phyloP scores from a whole-genome alignment of 305 asterid species.

The Fraxinus xanthoxyloides region DNA sequence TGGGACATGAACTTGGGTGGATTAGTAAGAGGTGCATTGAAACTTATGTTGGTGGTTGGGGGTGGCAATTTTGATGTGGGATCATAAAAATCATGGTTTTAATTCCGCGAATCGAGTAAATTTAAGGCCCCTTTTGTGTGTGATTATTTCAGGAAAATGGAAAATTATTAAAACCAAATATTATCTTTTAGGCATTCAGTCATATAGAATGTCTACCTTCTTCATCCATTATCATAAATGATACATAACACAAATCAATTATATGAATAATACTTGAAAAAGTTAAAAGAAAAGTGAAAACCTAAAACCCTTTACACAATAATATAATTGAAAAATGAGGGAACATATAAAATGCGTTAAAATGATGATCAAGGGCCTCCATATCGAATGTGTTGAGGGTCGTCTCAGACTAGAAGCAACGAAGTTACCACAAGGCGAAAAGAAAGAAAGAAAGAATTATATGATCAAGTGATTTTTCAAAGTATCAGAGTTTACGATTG shows the following conservation, averaged over 20 bases:
- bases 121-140: background rate
- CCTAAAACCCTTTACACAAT: background rate
- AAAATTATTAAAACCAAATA: background rate
- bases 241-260: background rate
- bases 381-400: background rate
- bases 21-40: conserved; percentile 21
- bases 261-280: background rate
- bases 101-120: background rate
- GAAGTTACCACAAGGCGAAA: background rate
- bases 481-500: background rate
- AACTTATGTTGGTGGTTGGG: conserved; percentile 13
- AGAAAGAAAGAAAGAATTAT: background rate
- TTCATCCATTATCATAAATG: background rate
- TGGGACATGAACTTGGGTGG: conserved; percentile 17
- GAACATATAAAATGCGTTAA: background rate
- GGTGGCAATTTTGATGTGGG: background rate
- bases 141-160: background rate
- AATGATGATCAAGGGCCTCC: background rate
- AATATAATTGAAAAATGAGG: background rate
- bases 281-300: background rate
- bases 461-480: background rate
- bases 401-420: background rate
- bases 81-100: conserved; percentile 3
- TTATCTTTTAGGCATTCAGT: background rate
- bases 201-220: background rate